phyloP scores from a whole-genome alignment of 345 rosid genomes.

The Populus simonii region DNA sequence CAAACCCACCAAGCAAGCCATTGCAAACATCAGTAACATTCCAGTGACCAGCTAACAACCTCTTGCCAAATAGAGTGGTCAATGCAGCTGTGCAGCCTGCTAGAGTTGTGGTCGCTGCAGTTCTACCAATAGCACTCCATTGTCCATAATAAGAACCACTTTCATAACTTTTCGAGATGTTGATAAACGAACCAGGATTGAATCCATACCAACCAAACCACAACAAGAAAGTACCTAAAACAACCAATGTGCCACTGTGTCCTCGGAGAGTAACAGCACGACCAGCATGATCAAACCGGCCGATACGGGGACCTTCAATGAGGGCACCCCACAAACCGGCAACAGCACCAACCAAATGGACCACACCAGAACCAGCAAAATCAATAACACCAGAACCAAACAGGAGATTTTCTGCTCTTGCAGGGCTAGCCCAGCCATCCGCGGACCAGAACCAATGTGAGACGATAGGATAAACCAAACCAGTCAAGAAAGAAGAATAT shows the following conservation, averaged over 20 bases:
- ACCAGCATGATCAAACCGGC: slow-evolving; percentile 28
- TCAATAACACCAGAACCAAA: slow-evolving; percentile 41
- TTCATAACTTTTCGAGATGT: slow-evolving; percentile 30
- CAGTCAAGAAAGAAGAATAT: slow-evolving; percentile 44
- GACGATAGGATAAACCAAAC: slow-evolving; percentile 41
- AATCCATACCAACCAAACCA: slow-evolving; percentile 51
- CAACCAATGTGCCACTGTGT: slow-evolving; percentile 43
- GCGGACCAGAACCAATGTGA: slow-evolving; percentile 47
- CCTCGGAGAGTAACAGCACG: slow-evolving; percentile 31
- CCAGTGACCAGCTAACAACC: slow-evolving; percentile 35
- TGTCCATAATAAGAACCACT: slow-evolving; percentile 34
- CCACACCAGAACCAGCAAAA: slow-evolving; percentile 45
- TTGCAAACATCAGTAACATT: slow-evolving; percentile 42
- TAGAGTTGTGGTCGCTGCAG: slow-evolving; percentile 44
- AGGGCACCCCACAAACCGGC: slow-evolving; percentile 50
- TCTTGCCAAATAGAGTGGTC: slow-evolving; percentile 38
- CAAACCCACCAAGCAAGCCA: slow-evolving; percentile 46
- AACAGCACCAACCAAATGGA: slow-evolving; percentile 41
- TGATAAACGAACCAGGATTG: slow-evolving; percentile 45
- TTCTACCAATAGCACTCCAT: slow-evolving; percentile 47
- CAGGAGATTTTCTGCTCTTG: slow-evolving; percentile 23
- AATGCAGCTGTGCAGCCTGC: slow-evolving; percentile 44
- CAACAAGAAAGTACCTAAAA: slow-evolving; percentile 37
- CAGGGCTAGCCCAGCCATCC: slow-evolving; percentile 45
- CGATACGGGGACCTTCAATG: slow-evolving; percentile 42